Evolutionary conservation across 2,329 filamentous ascomycete species (phyloP), one percentile per base, ranked within the genome.

Genomic region (Apiospora kogelbergensis): DNA sequence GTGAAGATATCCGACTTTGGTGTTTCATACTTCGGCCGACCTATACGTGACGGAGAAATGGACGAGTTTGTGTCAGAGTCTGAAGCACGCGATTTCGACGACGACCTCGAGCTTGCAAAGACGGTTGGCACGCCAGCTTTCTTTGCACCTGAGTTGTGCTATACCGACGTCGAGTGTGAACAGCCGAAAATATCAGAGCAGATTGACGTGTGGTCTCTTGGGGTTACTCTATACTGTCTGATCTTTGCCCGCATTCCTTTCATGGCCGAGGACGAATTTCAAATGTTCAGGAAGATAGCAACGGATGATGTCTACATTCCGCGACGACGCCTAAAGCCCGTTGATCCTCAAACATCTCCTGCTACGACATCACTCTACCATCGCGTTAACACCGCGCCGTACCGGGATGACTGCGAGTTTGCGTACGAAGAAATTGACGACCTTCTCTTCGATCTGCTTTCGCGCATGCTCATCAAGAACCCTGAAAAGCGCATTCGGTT

Each of bases 1-100:
- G 93, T 98, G 76, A 99, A 99, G 84, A 99, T 99, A 70, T 98
- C 96, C 6, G 96, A 99, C 77, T 99, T 99, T 82, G 96, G 96
- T 41, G 96, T 99, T 1, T 99, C 96, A 1, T 99, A 98, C 80
- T 93, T 99, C 71, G 96, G 96, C 37, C 90, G 94, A 66, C 94
- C 94, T 1, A 92, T 95, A 69, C 88, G 93, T 46, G 93, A 97
- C 63, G 93, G 92, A 67, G 93, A 97, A 74, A 87, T 90, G 45
- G 91, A 93, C 69, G 91, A 94, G 80, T 90, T 82, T 70, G 90
- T 84, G 22, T 91, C 91, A 4, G 93, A 97, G 77, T 93, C 91
- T 0, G 95, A 98, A 78, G 92, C 93, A 13, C 90, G 89, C 48
- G 93, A 97, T 76, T 90, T 97, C 69, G 95, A 98, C 74, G 94